Conservation (phyloP, 768 basidiomycete species). For the Filobasidium floriforme region DNA sequence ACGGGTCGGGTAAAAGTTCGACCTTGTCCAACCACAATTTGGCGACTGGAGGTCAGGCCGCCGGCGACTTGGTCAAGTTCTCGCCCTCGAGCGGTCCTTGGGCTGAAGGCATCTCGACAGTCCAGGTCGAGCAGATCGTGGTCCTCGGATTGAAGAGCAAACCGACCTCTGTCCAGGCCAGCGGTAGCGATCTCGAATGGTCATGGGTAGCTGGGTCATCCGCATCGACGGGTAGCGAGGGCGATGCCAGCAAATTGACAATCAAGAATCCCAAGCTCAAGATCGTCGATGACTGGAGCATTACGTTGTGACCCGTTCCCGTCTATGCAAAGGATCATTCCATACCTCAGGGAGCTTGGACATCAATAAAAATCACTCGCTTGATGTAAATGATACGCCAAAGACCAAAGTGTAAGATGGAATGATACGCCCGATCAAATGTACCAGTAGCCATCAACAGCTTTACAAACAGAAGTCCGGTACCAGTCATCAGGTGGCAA, state of each 20-base stretch:
- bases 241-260: slow-evolving; percentile 58
- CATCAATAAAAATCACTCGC: no score
- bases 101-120: slow-evolving; percentile 58
- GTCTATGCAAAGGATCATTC: background rate
- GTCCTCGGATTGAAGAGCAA: slow-evolving; percentile 62
- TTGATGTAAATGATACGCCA: no score
- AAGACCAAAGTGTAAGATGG: no score
- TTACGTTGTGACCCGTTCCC: slow-evolving; percentile 20
- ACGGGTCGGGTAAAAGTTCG: slow-evolving; percentile 44
- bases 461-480: no score
- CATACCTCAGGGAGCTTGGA: background rate
- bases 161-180: slow-evolving; percentile 58
- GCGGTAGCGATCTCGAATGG: slow-evolving; percentile 58
- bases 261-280: slow-evolving; percentile 51
- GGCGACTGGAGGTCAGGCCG: slow-evolving; percentile 38
- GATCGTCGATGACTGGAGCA: slow-evolving; percentile 45
- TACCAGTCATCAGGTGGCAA: no score
- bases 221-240: slow-evolving; percentile 57
- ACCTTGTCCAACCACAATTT: slow-evolving; percentile 31
- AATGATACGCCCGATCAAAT: no score
- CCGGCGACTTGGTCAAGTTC: slow-evolving; percentile 44
- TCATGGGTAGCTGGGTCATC: slow-evolving; percentile 58
- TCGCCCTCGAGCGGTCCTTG: slow-evolving; percentile 57
- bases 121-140: slow-evolving; percentile 74
- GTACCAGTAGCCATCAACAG: no score